Percentiles rank a stretch among this genome's conserved stretches.
Conservation (phyloP, 768 basidiomycete species). For the Serendipita vermifera region DNA sequence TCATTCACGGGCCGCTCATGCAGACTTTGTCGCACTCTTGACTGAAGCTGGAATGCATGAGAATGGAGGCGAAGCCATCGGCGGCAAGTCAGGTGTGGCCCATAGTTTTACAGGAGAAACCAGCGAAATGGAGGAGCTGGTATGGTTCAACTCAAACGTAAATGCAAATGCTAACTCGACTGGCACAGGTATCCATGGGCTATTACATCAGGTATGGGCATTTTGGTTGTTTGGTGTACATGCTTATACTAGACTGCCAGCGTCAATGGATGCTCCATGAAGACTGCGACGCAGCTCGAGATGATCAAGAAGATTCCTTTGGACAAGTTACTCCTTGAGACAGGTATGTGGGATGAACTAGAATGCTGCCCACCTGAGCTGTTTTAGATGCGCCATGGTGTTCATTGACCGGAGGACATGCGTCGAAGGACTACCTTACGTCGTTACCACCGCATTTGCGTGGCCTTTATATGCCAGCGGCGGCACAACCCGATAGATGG, state of each 20-base stretch:
- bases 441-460: constrained; percentile 36
- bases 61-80: constrained; percentile 40
- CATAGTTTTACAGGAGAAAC: constrained; percentile 66
- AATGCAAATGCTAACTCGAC: not conserved
- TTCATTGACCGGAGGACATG: constrained; percentile 52
- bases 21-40: constrained; percentile 53
- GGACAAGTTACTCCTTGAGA: constrained; percentile 57
- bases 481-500: constrained; percentile 46
- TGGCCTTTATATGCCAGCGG: constrained; percentile 37
- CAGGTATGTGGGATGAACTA: constrained; percentile 33
- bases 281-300: constrained; percentile 51
- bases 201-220: constrained; percentile 44
- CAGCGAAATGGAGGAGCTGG: constrained; percentile 52
- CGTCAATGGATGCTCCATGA: constrained; percentile 66
- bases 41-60: constrained; percentile 50
- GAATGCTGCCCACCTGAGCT: not conserved
- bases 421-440: constrained; percentile 39
- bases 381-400: constrained; percentile 57
- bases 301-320: constrained; percentile 43
- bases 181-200: constrained; percentile 50
- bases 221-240: not conserved
- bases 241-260: constrained; percentile 21
- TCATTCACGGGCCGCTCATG: constrained; percentile 66
- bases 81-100: constrained; percentile 60
- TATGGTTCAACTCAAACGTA: constrained; percentile 24